Evolutionary conservation across 2,329 filamentous ascomycete genomes (phyloP).

Genomic region (Sclerotinia borealis): DNA sequence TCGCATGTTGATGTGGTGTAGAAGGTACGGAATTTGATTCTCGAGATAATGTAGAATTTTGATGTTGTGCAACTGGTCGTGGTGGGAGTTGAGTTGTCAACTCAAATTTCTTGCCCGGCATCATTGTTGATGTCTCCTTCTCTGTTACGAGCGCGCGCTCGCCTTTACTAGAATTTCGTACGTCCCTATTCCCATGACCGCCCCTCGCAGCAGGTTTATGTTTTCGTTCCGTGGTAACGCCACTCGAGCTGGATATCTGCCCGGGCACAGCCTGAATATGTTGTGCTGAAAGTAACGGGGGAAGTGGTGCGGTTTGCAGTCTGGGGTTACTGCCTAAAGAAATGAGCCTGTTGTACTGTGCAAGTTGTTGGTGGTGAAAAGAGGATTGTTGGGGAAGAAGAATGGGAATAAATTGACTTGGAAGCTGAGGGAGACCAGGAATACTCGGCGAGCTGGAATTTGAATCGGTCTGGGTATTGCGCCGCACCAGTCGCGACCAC

Average conservation of each 20-base stretch:
- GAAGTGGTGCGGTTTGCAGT: conserved; percentile 50
- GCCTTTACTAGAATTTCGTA: conserved; percentile 51
- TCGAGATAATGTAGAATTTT: conserved; percentile 45
- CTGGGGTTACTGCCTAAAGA: conserved; percentile 45
- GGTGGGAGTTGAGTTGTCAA: conserved; percentile 26
- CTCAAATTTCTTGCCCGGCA: conserved; percentile 32
- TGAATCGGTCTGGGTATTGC: conserved; percentile 30
- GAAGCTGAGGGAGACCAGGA: conserved; percentile 28
- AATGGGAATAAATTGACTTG: conserved; percentile 49
- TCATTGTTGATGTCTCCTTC: conserved; percentile 42
- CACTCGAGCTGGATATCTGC: conserved; percentile 49
- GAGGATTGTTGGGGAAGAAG: conserved; percentile 53
- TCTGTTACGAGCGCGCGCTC: conserved; percentile 56
- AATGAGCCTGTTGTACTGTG: conserved; percentile 61
- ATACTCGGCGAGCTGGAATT: conserved; percentile 24
- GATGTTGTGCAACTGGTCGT: conserved; percentile 37
- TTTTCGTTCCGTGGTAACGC: conserved; percentile 27
- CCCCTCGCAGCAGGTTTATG: conserved; percentile 44
- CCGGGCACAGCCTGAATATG: conserved; percentile 48
- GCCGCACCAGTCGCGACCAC: conserved; percentile 33
- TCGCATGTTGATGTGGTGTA: conserved; percentile 82
- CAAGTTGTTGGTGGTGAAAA: conserved; percentile 55
- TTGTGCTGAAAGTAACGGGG: conserved; percentile 49
- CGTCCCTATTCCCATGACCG: conserved; percentile 54
- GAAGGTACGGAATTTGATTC: conserved; percentile 90